Evolutionary conservation across 2,329 filamentous ascomycete species (phyloP), one percentile per base, ranked within the genome.

Genomic region (Westerdykella aurantiaca): DNA sequence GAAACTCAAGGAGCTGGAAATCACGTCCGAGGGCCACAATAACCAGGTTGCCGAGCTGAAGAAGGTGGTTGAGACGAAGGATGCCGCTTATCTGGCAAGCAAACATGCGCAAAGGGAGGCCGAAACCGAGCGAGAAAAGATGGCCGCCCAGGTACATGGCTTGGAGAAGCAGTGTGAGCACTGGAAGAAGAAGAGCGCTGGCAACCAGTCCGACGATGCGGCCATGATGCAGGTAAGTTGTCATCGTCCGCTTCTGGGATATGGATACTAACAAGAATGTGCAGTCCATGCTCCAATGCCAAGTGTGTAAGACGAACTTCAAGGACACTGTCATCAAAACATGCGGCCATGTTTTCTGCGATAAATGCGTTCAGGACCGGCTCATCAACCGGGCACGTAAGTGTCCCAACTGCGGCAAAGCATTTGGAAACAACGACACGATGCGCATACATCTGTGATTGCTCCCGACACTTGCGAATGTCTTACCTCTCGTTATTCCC

Each of bases 271-370:
- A 21, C 18, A 42, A 10, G 18, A n/a, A 9, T 29, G 17, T 22
- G 6, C 41, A 57, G 53, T 45, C 78, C 59, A 78, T 93, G 68
- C 85, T 87, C 25, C 81, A 95, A 41, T 98, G 93, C 72, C 88
- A 88, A 10, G 87, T 97, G 40, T 98, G 94, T 72, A 87, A 88
- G 55, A 85, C 82, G 60, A 88, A 91, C 55, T 90, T 96, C 73
- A 97, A 97, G 69, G 88, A 97, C 62, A 95, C 90, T 0, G 85
- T 85, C 9, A 79, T 98, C 66, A 94, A 93, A 71, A 89, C 87
- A 1, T 98, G 93, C 66, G 93, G 93, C 1, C 93, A 98, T 67
- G 80, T 95, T 39, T 95, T 97, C 68, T 98, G 93, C 77, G 83
- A 84, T 61, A 78, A 82, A 38, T 98, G 93, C 64, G 86, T 97